phyloP scores from a whole-genome alignment of 1,139 yeast species.

The Hansenula lynferdii region DNA sequence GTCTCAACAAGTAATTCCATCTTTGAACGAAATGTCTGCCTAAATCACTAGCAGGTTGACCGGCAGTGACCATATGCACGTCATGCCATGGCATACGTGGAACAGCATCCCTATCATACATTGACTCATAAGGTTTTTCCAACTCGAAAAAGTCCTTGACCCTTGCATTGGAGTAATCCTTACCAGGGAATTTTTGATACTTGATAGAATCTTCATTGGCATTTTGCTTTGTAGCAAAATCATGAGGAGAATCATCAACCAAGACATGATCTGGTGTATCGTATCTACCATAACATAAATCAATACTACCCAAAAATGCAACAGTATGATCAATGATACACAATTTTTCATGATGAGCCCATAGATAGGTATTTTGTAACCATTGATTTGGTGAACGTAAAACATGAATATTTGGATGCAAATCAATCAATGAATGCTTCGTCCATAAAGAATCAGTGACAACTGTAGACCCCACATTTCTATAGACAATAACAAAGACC shows the following conservation, averaged over 20 bases:
- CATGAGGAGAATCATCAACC: slow-evolving; percentile 59
- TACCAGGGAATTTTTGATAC: slow-evolving; percentile 88
- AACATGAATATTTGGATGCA: slow-evolving; percentile 84
- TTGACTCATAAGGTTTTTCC: slow-evolving; percentile 84
- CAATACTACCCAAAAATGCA: slow-evolving; percentile 94
- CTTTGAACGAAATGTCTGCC: slow-evolving; percentile 95
- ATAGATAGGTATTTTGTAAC: slow-evolving; percentile 86
- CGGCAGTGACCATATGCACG: slow-evolving; percentile 92
- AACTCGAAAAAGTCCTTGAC: slow-evolving; percentile 79
- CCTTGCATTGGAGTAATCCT: slow-evolving; percentile 95
- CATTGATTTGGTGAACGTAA: slow-evolving; percentile 95
- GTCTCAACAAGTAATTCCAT: slow-evolving; percentile 92
- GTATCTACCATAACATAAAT: slow-evolving; percentile 90
- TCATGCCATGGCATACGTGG: slow-evolving; percentile 99
- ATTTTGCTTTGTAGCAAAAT: slow-evolving; percentile 25
- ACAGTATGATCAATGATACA: slow-evolving; percentile 83
- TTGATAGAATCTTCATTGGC: slow-evolving; percentile 26
- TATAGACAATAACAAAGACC: slow-evolving; percentile 86
- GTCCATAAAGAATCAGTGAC: slow-evolving; percentile 94
- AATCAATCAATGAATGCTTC: slow-evolving; percentile 81
- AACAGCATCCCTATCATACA: slow-evolving; percentile 76
- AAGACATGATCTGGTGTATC: slow-evolving; percentile 96
- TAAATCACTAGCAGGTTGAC: slow-evolving; percentile 93
- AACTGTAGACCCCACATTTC: slow-evolving; percentile 91
- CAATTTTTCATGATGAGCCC: slow-evolving; percentile 99